phyloP scores from a whole-genome alignment of 2,329 filamentous ascomycete genomes.

The Trichoderma polysporum region DNA sequence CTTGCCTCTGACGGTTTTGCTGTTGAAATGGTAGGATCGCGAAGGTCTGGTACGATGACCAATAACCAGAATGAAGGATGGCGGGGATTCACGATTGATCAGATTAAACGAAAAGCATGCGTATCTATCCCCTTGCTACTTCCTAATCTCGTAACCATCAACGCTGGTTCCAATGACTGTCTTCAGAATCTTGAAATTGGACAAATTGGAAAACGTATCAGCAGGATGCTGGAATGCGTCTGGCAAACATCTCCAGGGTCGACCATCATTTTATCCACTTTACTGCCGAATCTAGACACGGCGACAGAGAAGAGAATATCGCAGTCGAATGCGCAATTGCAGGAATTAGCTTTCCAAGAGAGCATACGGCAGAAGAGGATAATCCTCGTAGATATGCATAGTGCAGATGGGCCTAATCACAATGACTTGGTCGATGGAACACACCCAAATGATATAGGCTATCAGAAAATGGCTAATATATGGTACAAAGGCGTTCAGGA shows the following conservation, averaged over 20 bases:
- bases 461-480: slow-evolving; percentile 43
- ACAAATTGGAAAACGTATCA: slow-evolving; percentile 35
- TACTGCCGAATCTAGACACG: not conserved
- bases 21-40: slow-evolving; percentile 44
- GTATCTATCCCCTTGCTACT: slow-evolving; percentile 32
- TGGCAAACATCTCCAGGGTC: slow-evolving; percentile 23
- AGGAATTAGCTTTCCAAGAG: not conserved
- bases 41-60: slow-evolving; percentile 39
- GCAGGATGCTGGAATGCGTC: slow-evolving; percentile 38
- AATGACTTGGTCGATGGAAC: slow-evolving; percentile 40
- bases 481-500: slow-evolving; percentile 34
- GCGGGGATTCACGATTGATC: slow-evolving; percentile 42
- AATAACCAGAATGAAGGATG: slow-evolving; percentile 48
- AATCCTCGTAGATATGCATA: slow-evolving; percentile 43
- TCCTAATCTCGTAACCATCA: slow-evolving; percentile 44
- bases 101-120: slow-evolving; percentile 38
- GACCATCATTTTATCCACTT: not conserved
- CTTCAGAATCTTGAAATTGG: slow-evolving; percentile 34
- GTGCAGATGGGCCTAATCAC: slow-evolving; percentile 30
- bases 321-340: not conserved
- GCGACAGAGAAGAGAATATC: not conserved
- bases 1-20: not conserved
- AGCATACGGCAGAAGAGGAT: slow-evolving; percentile 33
- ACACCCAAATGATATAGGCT: slow-evolving; percentile 41
- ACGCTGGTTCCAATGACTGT: slow-evolving; percentile 47